Evolutionary conservation across 495 filamentous ascomycete species (phyloP).

Genomic region (Daldinia childiae): DNA sequence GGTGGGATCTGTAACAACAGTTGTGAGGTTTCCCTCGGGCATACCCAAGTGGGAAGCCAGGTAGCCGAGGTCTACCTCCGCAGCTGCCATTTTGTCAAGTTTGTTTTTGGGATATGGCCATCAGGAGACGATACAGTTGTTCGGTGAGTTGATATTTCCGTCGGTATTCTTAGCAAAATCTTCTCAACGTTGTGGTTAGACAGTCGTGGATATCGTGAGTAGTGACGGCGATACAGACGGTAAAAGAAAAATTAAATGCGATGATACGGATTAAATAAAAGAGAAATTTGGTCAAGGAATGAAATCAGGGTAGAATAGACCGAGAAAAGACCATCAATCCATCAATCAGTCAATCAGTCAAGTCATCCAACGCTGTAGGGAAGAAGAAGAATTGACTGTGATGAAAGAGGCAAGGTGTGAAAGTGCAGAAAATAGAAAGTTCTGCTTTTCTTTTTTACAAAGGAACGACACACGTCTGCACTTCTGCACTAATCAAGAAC

Average conservation of each 20-base stretch:
- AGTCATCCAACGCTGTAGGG: constrained; percentile 1
- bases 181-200: neutral
- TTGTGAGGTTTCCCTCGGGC: constrained; percentile 70
- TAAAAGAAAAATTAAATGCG: constrained; percentile 24
- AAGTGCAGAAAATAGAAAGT: constrained; percentile 11
- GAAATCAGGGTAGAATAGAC: constrained; percentile 11
- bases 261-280: constrained; percentile 17
- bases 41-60: constrained; percentile 78
- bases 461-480: neutral
- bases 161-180: neutral
- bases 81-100: constrained; percentile 73
- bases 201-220: constrained; percentile 9
- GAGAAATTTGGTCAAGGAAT: constrained; percentile 24
- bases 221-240: constrained; percentile 3
- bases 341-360: constrained; percentile 19
- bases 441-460: constrained; percentile 22
- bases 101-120: constrained; percentile 27
- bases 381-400: neutral
- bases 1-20: constrained; percentile 76
- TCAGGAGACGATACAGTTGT: constrained; percentile 16
- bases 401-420: constrained; percentile 27
- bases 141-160: neutral
- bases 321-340: constrained; percentile 1
- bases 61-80: constrained; percentile 77
- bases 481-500: constrained; percentile 6